Evolutionary conservation across 148 eudicot species (phyloP), one percentile per base, ranked within the genome.

Genomic region (Rhododendron simsii): DNA sequence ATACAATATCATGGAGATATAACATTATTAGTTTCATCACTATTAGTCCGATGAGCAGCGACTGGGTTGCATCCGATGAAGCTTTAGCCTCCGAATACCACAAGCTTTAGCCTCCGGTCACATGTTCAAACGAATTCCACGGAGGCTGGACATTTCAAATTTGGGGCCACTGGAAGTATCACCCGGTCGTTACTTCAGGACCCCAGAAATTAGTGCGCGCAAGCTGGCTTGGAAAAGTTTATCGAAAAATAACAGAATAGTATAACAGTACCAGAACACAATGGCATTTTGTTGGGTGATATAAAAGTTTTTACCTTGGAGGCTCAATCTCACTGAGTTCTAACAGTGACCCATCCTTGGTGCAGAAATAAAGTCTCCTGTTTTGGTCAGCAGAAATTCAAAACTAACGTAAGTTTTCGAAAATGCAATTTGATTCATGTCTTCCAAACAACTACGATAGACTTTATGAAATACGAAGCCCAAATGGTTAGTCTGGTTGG

Each of bases 361-460:
- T 91, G 95, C 98, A 93, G 94, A 94, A 91, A 87, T 89, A 94
- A 74, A 94, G 84, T 86, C 92, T 94, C 98, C 98, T 96, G 93
- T 85, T 41, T 84, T 77, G 51, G 81, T 88, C 87, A 76, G 92
- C 87, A 82, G 90, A 48, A 63, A 67, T 45, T 84, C 23, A 86
- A 85, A 35, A 63, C 33, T 44, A 76, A 47, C 85, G 73, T 21
- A 75, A 79, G 87, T 90, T 81, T 73, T 81, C 16, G 37, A 76
- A 59, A 51, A 86, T 41, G 48, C 81, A 86, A 84, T 45, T 51
- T 71, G 76, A 71, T 48, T 51, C 53, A 77, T 55, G 80, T 87
- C 78, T 73, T 30, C 67, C 39, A 59, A 48, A 14, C 63, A 30
- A 5, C 84, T 6, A 81, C 16, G 3, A 61, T 39, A 80, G 14